Percentiles rank a stretch among this genome's conserved stretches.
These are phyloP conservation scores for Amphibolis antarctica DNA, from an alignment of 106 monocot species.

Conservation along the genomic window DNA sequence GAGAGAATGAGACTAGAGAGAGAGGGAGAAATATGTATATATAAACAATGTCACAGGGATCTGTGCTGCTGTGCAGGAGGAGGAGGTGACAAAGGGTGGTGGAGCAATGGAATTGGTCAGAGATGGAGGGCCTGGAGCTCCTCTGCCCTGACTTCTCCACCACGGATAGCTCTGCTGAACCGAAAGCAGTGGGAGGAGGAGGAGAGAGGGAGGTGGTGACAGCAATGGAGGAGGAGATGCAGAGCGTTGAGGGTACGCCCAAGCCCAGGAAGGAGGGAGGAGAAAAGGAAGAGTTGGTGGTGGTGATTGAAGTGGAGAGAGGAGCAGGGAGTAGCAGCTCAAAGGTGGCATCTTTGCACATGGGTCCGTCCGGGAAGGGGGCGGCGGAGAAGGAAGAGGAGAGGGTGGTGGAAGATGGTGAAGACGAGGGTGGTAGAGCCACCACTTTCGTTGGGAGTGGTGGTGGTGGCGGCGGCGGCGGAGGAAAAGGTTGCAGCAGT, in stretches of 20 bases:
- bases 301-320: conserved; percentile 2
- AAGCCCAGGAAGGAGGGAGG: background rate
- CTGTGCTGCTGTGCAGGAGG: too few species aligned
- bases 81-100: conserved; percentile 4
- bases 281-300: conserved; percentile 1
- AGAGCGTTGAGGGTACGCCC: background rate
- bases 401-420: background rate
- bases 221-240: conserved; percentile 1
- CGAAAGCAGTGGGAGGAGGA: background rate
- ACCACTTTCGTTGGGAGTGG: background rate
- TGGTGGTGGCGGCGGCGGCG: background rate
- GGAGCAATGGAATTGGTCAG: conserved; percentile 10
- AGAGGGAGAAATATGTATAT: background rate
- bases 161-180: background rate
- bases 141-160: conserved; percentile 3
- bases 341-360: conserved; percentile 10
- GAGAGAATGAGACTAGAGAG: background rate
- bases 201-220: background rate
- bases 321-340: conserved; percentile 3
- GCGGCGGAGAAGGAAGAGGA: background rate
- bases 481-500: background rate
- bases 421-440: background rate
- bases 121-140: conserved; percentile 6
- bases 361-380: conserved; percentile 2
- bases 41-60: conserved; percentile 13